Percentiles rank a stretch among this genome's conserved stretches.
phyloP scores from a whole-genome alignment of 169 alveolate genomes.

The Plasmodium berghei region DNA sequence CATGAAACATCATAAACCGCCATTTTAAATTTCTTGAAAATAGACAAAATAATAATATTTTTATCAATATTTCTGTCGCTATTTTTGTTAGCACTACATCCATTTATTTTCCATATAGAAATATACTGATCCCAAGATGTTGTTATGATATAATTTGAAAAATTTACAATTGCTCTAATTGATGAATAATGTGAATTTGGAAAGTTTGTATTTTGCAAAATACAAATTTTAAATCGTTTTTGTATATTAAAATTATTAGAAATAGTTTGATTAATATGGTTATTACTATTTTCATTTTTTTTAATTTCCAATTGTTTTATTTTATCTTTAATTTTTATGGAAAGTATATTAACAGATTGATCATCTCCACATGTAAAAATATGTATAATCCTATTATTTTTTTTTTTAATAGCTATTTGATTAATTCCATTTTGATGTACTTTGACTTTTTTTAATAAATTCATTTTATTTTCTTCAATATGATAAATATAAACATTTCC shows the following conservation, averaged over 20 bases:
- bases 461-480: conserved; percentile 8
- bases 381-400: conserved; percentile 2
- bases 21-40: conserved; percentile 19
- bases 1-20: conserved; percentile 73
- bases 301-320: neutral
- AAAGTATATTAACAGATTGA: conserved; percentile 58
- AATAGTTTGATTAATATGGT: neutral
- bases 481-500: conserved; percentile 34
- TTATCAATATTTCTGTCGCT: neutral
- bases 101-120: conserved; percentile 30
- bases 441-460: conserved; percentile 16
- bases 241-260: too few species aligned
- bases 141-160: conserved; percentile 24
- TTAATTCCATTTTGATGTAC: conserved; percentile 70
- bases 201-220: conserved; percentile 27
- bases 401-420: conserved; percentile 35
- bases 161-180: conserved; percentile 27
- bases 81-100: neutral
- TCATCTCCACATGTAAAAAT: conserved; percentile 64
- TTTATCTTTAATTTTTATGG: conserved; percentile 1
- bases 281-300: neutral
- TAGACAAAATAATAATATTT: neutral
- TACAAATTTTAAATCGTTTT: neutral
- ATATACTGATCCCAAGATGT: conserved; percentile 73
- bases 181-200: conserved; percentile 54